phyloP scores from a whole-genome alignment of 2,329 filamentous ascomycete genomes.

The Sporothrix pallida region DNA sequence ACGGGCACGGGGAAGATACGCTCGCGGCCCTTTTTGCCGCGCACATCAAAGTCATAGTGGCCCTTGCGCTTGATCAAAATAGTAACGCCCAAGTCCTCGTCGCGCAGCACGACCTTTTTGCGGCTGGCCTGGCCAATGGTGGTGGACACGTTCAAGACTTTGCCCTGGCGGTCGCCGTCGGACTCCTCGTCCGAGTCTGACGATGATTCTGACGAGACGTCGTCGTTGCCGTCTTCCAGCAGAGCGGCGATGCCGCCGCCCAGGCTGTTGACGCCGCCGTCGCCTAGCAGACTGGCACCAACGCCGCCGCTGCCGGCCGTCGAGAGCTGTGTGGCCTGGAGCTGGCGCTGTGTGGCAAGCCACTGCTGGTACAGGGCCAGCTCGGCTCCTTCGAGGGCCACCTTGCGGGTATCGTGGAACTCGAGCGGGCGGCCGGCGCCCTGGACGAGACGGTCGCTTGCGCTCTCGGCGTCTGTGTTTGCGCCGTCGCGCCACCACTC shows the following conservation, averaged over 20 bases:
- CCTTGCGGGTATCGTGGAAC: slow-evolving; percentile 65
- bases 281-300: not conserved
- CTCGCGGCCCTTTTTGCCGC: slow-evolving; percentile 89
- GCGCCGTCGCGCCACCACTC: slow-evolving; percentile 69
- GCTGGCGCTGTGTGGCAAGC: slow-evolving; percentile 83
- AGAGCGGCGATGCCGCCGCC: slow-evolving; percentile 16
- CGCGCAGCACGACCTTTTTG: slow-evolving; percentile 83
- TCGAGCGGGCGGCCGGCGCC: slow-evolving; percentile 67
- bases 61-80: slow-evolving; percentile 86
- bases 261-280: slow-evolving; percentile 7
- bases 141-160: slow-evolving; percentile 85
- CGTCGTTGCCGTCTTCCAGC: slow-evolving; percentile 70
- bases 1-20: slow-evolving; percentile 89
- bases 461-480: slow-evolving; percentile 60
- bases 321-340: slow-evolving; percentile 77
- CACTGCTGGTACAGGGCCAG: slow-evolving; percentile 87
- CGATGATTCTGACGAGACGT: slow-evolving; percentile 78
- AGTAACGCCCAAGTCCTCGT: slow-evolving; percentile 91
- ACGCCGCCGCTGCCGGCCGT: slow-evolving; percentile 50
- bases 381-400: slow-evolving; percentile 76
- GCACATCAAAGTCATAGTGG: slow-evolving; percentile 91
- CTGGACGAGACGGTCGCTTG: slow-evolving; percentile 67
- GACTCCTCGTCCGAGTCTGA: slow-evolving; percentile 88
- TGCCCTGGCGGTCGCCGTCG: slow-evolving; percentile 87
- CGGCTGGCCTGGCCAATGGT: slow-evolving; percentile 82